Evolutionary conservation across 2,329 filamentous ascomycete genomes (phyloP).

Genomic region (Dactylellina cionopaga): DNA sequence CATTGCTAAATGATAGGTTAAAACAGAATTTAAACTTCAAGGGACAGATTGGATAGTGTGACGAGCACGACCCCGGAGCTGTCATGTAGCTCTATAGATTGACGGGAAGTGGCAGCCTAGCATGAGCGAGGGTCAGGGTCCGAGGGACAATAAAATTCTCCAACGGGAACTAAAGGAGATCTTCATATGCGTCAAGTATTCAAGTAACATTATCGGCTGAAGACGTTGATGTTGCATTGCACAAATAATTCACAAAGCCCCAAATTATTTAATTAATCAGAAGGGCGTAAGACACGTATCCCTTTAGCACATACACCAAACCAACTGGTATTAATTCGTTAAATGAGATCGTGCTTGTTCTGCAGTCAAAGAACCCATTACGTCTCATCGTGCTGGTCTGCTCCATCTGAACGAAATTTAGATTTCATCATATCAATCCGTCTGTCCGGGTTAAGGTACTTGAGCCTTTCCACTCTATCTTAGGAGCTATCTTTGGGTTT

Average conservation of each 20-base stretch:
- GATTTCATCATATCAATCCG: neutral
- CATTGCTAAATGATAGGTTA: neutral
- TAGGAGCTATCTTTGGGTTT: neutral
- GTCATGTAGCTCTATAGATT: neutral
- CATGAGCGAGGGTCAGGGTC: neutral
- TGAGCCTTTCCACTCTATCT: neutral
- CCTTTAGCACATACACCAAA: neutral
- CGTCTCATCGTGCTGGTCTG: neutral
- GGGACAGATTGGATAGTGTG: neutral
- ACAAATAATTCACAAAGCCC: neutral
- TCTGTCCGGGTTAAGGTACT: neutral
- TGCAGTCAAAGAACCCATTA: neutral
- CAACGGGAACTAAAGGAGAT: neutral
- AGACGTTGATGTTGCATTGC: neutral
- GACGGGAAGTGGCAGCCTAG: neutral
- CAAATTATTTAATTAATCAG: neutral
- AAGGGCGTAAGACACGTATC: neutral
- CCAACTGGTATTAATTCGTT: neutral
- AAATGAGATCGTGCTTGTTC: neutral
- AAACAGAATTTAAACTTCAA: neutral
- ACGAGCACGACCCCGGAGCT: neutral
- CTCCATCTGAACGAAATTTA: no score
- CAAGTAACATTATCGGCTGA: neutral
- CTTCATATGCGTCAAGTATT: neutral
- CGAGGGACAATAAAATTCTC: neutral